Evolutionary conservation across 495 filamentous ascomycete genomes (phyloP).

Genomic region (Lasiosphaeria miniovina): DNA sequence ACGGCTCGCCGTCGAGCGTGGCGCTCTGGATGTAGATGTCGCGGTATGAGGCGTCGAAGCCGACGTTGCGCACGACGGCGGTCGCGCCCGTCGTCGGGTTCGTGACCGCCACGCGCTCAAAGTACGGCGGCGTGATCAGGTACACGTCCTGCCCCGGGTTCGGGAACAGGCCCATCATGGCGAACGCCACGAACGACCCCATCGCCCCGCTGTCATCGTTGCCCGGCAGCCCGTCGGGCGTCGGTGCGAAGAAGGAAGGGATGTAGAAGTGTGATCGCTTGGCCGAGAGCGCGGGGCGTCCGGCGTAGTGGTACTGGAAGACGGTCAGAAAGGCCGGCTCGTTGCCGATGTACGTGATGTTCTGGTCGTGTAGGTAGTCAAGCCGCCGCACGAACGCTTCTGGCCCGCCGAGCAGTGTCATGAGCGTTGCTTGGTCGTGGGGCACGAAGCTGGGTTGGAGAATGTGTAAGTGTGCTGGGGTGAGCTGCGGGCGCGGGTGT

Average conservation of each 20-base stretch:
- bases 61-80: constrained; percentile 56
- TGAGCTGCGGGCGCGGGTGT: background rate
- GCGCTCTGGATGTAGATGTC: constrained; percentile 68
- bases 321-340: constrained; percentile 69
- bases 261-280: constrained; percentile 64
- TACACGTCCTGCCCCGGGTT: constrained; percentile 75
- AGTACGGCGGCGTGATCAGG: constrained; percentile 65
- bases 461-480: background rate
- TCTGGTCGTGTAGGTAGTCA: constrained; percentile 60
- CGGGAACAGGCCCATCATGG: constrained; percentile 73
- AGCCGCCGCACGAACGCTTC: constrained; percentile 59
- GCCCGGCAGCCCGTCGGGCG: constrained; percentile 60
- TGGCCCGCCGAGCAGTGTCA: constrained; percentile 59
- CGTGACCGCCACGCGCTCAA: constrained; percentile 61
- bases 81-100: constrained; percentile 59
- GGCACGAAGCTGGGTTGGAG: constrained; percentile 53
- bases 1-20: constrained; percentile 62
- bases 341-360: constrained; percentile 69
- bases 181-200: constrained; percentile 66
- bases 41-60: constrained; percentile 63
- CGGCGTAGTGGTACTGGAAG: constrained; percentile 70
- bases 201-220: constrained; percentile 74
- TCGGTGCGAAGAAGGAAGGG: constrained; percentile 60
- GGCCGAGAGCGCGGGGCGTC: constrained; percentile 61
- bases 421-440: constrained; percentile 64